phyloP scores from a whole-genome alignment of 2,329 filamentous ascomycete genomes.

The Pyrenophora tritici-repentis region DNA sequence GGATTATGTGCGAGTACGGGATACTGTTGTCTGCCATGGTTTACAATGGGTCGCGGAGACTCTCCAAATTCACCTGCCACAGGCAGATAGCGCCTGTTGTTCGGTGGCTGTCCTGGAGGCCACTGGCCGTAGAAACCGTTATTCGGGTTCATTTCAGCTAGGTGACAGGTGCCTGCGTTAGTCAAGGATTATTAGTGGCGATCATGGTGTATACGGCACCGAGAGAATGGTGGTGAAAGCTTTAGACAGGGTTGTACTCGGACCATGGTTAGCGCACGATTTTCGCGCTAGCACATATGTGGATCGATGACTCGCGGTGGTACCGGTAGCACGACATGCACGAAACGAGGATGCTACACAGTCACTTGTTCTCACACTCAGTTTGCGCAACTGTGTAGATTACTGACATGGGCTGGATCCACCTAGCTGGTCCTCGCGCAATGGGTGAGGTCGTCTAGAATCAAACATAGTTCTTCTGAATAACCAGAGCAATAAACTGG shows the following conservation, averaged over 20 bases:
- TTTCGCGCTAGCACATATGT: constrained; percentile 7
- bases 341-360: too few relatives aligned
- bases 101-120: constrained; percentile 22
- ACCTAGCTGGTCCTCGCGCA: background rate
- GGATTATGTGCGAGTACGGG: constrained; percentile 21
- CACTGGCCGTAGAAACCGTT: constrained; percentile 30
- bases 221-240: constrained; percentile 15
- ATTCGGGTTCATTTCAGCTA: constrained; percentile 28
- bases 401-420: background rate
- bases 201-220: constrained; percentile 20
- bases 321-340: background rate
- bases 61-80: constrained; percentile 27
- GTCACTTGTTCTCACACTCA: too few relatives aligned
- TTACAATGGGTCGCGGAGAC: constrained; percentile 11
- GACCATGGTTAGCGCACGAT: constrained; percentile 4
- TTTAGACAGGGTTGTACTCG: constrained; percentile 14
- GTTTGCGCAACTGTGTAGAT: too few relatives aligned
- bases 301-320: background rate
- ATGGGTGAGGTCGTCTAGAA: constrained; percentile 18
- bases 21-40: constrained; percentile 18
- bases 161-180: background rate
- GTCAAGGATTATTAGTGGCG: constrained; percentile 12
- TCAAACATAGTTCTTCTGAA: constrained; percentile 44
- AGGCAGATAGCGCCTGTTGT: constrained; percentile 27
- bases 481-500: constrained; percentile 42